Evolutionary conservation across 441 rosid genomes (phyloP).

Genomic region (Populus hybrid): DNA sequence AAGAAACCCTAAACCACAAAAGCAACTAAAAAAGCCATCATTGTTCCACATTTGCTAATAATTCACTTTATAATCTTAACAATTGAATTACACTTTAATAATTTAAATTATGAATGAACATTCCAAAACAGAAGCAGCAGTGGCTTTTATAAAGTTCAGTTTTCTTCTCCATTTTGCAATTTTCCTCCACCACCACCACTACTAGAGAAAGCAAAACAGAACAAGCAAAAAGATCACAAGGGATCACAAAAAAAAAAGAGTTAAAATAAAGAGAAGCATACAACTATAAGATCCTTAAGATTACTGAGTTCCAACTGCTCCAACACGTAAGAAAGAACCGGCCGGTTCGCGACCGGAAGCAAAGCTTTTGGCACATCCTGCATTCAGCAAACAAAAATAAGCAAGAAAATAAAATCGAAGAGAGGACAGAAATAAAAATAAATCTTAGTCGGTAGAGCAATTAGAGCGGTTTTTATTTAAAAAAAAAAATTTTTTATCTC

Average conservation of each 20-base stretch:
- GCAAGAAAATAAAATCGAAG: not conserved
- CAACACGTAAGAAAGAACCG: slow-evolving; percentile 71
- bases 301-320: slow-evolving; percentile 75
- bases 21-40: not conserved
- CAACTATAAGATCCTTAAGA: slow-evolving; percentile 90
- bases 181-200: not conserved
- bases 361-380: slow-evolving; percentile 91
- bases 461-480: not conserved
- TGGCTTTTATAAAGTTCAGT: not conserved
- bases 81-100: not conserved
- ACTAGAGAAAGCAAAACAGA: not conserved
- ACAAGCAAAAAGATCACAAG: not conserved
- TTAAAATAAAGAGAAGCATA: slow-evolving; percentile 23
- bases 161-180: not conserved
- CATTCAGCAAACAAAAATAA: slow-evolving; percentile 5
- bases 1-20: slow-evolving; percentile 10
- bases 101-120: not conserved
- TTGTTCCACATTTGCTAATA: not conserved
- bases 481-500: not conserved
- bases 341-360: slow-evolving; percentile 90
- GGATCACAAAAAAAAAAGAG: not conserved
- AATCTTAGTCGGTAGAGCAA: not conserved
- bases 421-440: not conserved
- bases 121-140: not conserved
- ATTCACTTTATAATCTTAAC: not conserved